Percentiles rank a stretch among this genome's conserved stretches.
Evolutionary conservation across 2,329 filamentous ascomycete genomes (phyloP).

Genomic region (Apiospora arundinis): DNA sequence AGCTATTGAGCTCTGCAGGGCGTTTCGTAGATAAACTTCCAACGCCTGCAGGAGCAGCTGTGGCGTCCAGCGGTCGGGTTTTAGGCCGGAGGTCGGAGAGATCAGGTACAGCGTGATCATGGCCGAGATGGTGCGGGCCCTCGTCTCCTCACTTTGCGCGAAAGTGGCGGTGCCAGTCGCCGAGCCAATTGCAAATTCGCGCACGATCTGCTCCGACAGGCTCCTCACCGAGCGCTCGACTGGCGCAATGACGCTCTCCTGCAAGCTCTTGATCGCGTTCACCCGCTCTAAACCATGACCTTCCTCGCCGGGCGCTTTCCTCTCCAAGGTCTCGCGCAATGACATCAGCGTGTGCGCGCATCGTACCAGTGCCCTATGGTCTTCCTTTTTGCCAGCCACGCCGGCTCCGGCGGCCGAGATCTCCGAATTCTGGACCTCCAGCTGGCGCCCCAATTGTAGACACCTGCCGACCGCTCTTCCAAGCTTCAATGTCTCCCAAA

Average conservation of each 20-base stretch:
- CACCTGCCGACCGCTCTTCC: conserved; percentile 79
- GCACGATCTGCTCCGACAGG: conserved; percentile 77
- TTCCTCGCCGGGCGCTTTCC: conserved; percentile 73
- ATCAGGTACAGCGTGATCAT: conserved; percentile 80
- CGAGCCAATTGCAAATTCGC: conserved; percentile 79
- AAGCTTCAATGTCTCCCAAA: conserved; percentile 81
- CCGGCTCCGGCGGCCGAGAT: conserved; percentile 52
- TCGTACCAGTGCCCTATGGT: conserved; percentile 80
- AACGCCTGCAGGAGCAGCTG: conserved; percentile 76
- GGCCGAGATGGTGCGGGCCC: conserved; percentile 75
- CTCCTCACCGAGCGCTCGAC: conserved; percentile 77
- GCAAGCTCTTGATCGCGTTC: conserved; percentile 73
- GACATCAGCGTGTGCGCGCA: conserved; percentile 81
- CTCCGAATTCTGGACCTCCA: conserved; percentile 85
- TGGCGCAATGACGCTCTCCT: conserved; percentile 72
- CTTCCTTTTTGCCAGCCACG: conserved; percentile 61
- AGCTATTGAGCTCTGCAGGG: conserved; percentile 79
- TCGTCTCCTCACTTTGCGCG: conserved; percentile 74
- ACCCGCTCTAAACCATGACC: conserved; percentile 78
- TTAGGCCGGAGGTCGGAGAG: conserved; percentile 66
- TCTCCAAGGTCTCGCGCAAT: conserved; percentile 74
- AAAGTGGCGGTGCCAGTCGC: conserved; percentile 60
- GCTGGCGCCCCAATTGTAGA: conserved; percentile 80
- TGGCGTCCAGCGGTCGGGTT: conserved; percentile 66
- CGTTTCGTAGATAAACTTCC: conserved; percentile 81